phyloP scores from a whole-genome alignment of 1,139 yeast species.

The Ashbya aceris region DNA sequence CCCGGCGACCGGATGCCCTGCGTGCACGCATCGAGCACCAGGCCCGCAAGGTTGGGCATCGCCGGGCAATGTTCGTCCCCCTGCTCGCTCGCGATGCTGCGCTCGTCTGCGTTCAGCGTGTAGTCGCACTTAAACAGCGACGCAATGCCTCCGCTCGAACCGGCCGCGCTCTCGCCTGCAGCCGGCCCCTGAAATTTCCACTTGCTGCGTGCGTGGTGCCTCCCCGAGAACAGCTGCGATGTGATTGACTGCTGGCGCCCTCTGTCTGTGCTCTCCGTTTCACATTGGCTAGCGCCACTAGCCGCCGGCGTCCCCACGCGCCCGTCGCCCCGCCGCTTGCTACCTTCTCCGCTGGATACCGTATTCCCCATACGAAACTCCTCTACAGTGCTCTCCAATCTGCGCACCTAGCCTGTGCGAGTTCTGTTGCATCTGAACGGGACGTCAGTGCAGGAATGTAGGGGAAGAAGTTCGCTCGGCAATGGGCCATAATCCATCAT shows the following conservation, averaged over 20 bases:
- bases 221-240: conserved; percentile 17
- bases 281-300: not conserved
- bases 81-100: conserved; percentile 11
- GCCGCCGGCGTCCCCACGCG: no score
- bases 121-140: conserved; percentile 16
- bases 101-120: conserved; percentile 13
- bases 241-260: conserved; percentile 18
- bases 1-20: conserved; percentile 16
- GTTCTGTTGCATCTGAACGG: no score
- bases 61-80: conserved; percentile 7
- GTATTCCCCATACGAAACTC: not conserved
- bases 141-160: not conserved
- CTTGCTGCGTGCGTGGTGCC: conserved; percentile 11
- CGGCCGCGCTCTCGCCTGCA: not conserved
- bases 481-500: no score
- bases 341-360: not conserved
- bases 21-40: conserved; percentile 4
- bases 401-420: no score
- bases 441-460: no score
- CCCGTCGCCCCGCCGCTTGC: no score
- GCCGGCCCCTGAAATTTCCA: conserved; percentile 1
- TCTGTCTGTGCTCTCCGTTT: not conserved
- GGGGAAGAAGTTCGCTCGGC: no score
- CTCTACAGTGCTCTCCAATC: no score
- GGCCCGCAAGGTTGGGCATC: conserved; percentile 1